These are phyloP conservation scores for Silene uniflora DNA, from an alignment of 148 eudicot genomes.

Conservation along the genomic window DNA sequence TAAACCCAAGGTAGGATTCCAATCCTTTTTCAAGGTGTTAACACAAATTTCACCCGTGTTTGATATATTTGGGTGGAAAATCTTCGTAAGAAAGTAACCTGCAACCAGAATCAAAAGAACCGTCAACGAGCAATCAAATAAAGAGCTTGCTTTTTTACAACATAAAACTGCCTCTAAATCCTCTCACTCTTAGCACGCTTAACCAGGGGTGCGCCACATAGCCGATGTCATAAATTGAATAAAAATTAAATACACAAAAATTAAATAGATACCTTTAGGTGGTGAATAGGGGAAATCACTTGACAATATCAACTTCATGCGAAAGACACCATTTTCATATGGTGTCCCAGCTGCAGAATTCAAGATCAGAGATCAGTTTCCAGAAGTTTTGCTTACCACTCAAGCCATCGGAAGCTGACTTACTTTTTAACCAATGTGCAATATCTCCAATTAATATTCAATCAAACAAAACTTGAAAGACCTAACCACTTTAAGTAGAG, in stretches of 20 bases:
- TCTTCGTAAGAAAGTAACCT: conserved; percentile 95
- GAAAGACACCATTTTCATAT: conserved; percentile 87
- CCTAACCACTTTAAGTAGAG: not conserved
- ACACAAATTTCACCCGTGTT: conserved; percentile 90
- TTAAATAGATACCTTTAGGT: conserved; percentile 64
- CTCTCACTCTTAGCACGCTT: not conserved
- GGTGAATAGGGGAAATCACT: conserved; percentile 92
- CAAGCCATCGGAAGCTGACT: not conserved
- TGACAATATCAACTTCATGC: conserved; percentile 87
- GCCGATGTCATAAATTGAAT: not conserved
- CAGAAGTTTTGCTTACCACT: not conserved
- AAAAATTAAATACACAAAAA: not conserved
- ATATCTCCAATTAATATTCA: not conserved
- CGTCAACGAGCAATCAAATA: not conserved
- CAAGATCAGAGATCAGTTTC: conserved; percentile 20
- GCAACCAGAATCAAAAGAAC: not conserved
- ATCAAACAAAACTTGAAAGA: not conserved
- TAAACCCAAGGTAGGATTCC: conserved; percentile 90
- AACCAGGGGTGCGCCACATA: not conserved
- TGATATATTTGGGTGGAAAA: conserved; percentile 90
- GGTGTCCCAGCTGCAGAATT: conserved; percentile 91
- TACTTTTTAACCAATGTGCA: too few species aligned
- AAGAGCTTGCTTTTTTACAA: too few species aligned
- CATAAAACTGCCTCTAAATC: too few species aligned
- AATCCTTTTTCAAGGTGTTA: conserved; percentile 87